A percentile compares a stretch with the other conserved stretches of the same genome.
Conservation (phyloP, 176 grass and related monocot genomes). For the Ampelocalamus luodianensis region DNA sequence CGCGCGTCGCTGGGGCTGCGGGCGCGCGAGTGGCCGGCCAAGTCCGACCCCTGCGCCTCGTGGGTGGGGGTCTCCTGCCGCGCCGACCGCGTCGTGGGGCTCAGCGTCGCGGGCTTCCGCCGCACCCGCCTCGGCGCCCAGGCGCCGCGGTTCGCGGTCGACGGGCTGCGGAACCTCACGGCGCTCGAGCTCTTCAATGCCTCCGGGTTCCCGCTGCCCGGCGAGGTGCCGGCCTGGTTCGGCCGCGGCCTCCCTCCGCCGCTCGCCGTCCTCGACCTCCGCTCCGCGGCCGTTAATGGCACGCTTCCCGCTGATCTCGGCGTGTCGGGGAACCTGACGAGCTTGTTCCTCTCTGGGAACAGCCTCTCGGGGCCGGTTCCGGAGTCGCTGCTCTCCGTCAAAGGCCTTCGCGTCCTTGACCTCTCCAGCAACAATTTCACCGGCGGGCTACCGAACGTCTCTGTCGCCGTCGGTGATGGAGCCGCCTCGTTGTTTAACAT, state of each 20-base stretch:
- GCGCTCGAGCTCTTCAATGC: constrained; percentile 77
- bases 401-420: constrained; percentile 55
- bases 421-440: constrained; percentile 77
- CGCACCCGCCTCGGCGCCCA: constrained; percentile 53
- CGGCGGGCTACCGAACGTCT: constrained; percentile 43
- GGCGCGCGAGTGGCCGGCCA: constrained; percentile 66
- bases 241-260: constrained; percentile 39
- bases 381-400: constrained; percentile 43
- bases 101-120: constrained; percentile 67
- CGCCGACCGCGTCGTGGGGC: constrained; percentile 62
- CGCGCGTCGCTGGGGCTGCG: constrained; percentile 72
- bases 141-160: constrained; percentile 48
- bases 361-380: constrained; percentile 55
- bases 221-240: constrained; percentile 71
- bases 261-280: constrained; percentile 69
- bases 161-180: constrained; percentile 58
- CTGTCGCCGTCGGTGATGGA: not conserved
- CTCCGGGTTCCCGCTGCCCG: constrained; percentile 75
- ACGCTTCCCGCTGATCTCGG: constrained; percentile 65
- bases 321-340: constrained; percentile 50
- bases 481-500: constrained; percentile 51
- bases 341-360: constrained; percentile 56
- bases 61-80: constrained; percentile 74
- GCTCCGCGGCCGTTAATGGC: constrained; percentile 49
- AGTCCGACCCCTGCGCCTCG: constrained; percentile 55